Evolutionary conservation across 2,329 filamentous ascomycete species (phyloP), one percentile per base, ranked within the genome.

Genomic region (Apiospora arundinis): DNA sequence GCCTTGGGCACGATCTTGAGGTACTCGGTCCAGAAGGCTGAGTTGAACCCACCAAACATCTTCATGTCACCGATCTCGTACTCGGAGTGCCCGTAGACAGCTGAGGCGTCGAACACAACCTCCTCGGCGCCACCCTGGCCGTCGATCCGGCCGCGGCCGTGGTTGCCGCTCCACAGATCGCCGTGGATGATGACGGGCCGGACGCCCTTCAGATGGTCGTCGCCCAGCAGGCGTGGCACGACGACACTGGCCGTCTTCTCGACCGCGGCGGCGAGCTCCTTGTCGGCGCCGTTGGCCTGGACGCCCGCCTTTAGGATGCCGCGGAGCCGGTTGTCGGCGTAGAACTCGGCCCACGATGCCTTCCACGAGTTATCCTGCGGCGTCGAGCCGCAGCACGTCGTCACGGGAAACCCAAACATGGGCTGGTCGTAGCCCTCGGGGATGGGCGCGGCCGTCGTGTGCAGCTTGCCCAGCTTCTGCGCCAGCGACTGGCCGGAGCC

Each of bases 61-160:
- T 88, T 89, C 95, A 98, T 98, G 75, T 97, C 97, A 0, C 95
- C 95, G 69, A 97, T 84, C 75, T 98, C 95, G 81, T 92, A 98
- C 84, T 98, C 95, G 1, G 88, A 92, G 80, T 98, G 95, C 1
- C 92, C 94, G 78, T 97, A 98, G 74, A 92, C 93, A 56, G 90
- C 88, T 2, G 92, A 92, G 0, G 95, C 91, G 78, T 98, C 95
- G 78, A 91, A 98, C 0, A 97, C 89, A 0, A 97, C 90, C 74
- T 95, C 92, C 75, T 95, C 93, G 0, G 86, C 82, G 0, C 84
- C 86, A 0, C 86, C 82, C 44, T 79, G 76, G 4, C 80, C 80
- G 37, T 77, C 84, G 69, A 97, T 91, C 56, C 84, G 85, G 0
- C 92, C 95, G 4, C 84, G 81, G 14, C 90, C 89, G 68, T 92